A percentile compares a stretch with the other conserved stretches of the same genome.
Evolutionary conservation across 495 filamentous ascomycete species (phyloP).

Genomic region (Podospora fimiseda): DNA sequence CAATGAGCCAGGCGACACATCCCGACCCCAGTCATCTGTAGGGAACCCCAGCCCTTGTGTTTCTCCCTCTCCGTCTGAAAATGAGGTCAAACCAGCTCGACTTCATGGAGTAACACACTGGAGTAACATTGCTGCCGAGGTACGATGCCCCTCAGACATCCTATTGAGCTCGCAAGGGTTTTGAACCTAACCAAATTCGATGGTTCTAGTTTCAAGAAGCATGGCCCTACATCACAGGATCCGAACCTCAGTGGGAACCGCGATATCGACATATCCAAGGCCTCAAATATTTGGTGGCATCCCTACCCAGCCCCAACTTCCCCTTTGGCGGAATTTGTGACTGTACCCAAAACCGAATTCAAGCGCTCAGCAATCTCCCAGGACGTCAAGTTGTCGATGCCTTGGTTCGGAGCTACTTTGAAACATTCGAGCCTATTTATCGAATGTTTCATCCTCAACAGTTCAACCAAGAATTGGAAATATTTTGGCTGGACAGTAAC

Average conservation of each 20-base stretch:
- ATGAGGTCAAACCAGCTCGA: conserved; percentile 2
- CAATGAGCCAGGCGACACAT: conserved; percentile 6
- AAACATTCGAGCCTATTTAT: conserved; percentile 22
- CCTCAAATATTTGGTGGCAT: conserved; percentile 17
- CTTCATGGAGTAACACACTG: conserved; percentile 20
- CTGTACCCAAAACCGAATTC: conserved; percentile 8
- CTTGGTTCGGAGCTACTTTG: conserved; percentile 22
- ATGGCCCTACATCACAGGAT: conserved; percentile 18
- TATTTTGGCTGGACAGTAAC: conserved; percentile 19
- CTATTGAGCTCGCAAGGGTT: neutral
- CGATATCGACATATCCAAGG: conserved; percentile 17
- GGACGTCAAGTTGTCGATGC: conserved; percentile 15
- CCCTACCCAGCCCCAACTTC: conserved; percentile 15
- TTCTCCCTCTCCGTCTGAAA: conserved; percentile 2
- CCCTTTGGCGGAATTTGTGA: conserved; percentile 17
- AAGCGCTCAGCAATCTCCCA: conserved; percentile 20
- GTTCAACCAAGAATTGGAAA: conserved; percentile 17
- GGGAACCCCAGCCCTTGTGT: neutral
- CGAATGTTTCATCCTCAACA: conserved; percentile 15
- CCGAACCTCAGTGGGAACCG: conserved; percentile 17
- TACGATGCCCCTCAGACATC: conserved; percentile 1
- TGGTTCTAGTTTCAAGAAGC: conserved; percentile 19
- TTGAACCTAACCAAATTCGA: neutral
- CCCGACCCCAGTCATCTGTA: conserved; percentile 1
- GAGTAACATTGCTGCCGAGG: conserved; percentile 21